phyloP scores from a whole-genome alignment of 2,329 filamentous ascomycete genomes.

The Penicillium sp. region DNA sequence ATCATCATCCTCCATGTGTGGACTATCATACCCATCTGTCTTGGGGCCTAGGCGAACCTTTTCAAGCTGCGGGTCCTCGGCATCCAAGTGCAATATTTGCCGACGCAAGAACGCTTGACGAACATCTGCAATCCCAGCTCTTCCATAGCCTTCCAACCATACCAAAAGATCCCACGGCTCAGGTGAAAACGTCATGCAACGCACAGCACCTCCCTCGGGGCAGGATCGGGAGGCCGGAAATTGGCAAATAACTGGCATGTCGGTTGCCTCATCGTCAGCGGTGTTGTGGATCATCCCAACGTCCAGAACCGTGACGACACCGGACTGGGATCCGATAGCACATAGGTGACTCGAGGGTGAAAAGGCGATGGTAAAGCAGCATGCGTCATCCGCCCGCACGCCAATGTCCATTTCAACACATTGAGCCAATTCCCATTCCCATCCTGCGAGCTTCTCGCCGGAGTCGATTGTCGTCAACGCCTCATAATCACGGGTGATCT shows the following conservation, averaged over 20 bases:
- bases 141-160: constrained; percentile 79
- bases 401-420: constrained; percentile 41
- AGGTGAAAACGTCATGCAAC: constrained; percentile 88
- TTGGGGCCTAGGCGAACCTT: constrained; percentile 31
- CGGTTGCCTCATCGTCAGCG: constrained; percentile 22
- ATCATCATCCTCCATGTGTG: constrained; percentile 23
- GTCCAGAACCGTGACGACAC: constrained; percentile 46
- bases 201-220: constrained; percentile 68
- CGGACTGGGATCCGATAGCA: constrained; percentile 48
- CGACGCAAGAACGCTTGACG: constrained; percentile 44
- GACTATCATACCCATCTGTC: constrained; percentile 23
- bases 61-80: constrained; percentile 31
- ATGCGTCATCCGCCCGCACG: constrained; percentile 38
- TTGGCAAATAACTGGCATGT: constrained; percentile 58
- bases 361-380: constrained; percentile 48
- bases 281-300: constrained; percentile 30
- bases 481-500: constrained; percentile 31
- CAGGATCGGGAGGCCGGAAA: constrained; percentile 73
- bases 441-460: constrained; percentile 35
- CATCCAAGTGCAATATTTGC: constrained; percentile 40
- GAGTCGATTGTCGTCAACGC: constrained; percentile 25
- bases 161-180: constrained; percentile 84
- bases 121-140: constrained; percentile 45
- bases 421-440: constrained; percentile 40
- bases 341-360: constrained; percentile 47